Evolutionary conservation across 1,284 basidiomycete genomes (phyloP), one percentile per base, ranked within the genome.

Genomic region (Cryptococcus sp.): DNA sequence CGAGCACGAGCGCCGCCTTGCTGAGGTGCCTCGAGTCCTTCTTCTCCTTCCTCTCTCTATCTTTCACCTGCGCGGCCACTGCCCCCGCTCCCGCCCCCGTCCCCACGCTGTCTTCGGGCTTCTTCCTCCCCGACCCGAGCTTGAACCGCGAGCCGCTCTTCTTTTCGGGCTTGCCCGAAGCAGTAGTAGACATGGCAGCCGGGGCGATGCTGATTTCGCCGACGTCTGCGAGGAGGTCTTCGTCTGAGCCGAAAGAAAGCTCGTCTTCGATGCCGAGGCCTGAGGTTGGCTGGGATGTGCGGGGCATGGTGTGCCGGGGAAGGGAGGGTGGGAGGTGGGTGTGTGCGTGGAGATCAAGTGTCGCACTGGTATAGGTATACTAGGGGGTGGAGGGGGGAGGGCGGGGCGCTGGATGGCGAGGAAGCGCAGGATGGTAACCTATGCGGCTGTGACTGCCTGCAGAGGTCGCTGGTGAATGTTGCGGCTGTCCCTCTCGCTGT

Each of bases 221-320:
- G 15, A 72, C 64, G 12, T 66, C 60, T 42, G 68, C 68, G 51
- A 73, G 55, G 16, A 68, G 59, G 53, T 73, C 71, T 50, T 73
- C 71, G 50, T 72, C 69, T 9, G 67, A 67, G 13, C 67, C 70
- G 53, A 70, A 73, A 1, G 67, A 64, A 11, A 70, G 59, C 59
- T 73, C 71, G 51, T 73, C 71, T 46, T 73, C 71, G n/a, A 73
- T 64, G n/a, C 71, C 71, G 13, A 72, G 53, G 15, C 59, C 59
- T 12, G 49, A 42, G 49, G 53, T 49, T 12, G 52, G 49, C 16
- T 21, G 46, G 7, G 15, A 24, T 36, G 42, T 21, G 16, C 51
- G 52, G 37, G 50, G 50, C 56, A 61, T 60, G 15, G 16, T 46
- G 46, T 23, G 23, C 24, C 38, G 21, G 33, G 28, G 15, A 13